Conservation (phyloP, 2,329 filamentous ascomycete species). For the Stachybotrys echinatus region DNA sequence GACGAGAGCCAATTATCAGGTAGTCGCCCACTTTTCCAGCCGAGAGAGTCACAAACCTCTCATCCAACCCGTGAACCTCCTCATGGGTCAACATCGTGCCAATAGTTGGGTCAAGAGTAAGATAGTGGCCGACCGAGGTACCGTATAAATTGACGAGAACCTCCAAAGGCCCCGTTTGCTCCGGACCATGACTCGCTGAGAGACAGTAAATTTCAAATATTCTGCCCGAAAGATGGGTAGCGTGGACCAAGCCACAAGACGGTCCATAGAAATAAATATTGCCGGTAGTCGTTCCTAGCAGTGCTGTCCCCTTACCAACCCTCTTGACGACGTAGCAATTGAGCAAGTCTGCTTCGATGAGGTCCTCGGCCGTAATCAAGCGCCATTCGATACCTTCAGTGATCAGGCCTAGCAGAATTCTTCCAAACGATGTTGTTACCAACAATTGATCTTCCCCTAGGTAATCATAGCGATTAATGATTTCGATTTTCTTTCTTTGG, state of each 20-base stretch:
- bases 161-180: constrained; percentile 13
- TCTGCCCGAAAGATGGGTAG: constrained; percentile 39
- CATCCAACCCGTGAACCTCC: constrained; percentile 33
- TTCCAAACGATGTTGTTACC: constrained; percentile 55
- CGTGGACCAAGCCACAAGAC: constrained; percentile 19
- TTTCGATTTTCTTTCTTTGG: constrained; percentile 23
- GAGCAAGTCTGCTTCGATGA: constrained; percentile 31
- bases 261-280: constrained; percentile 39
- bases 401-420: constrained; percentile 44
- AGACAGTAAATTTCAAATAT: constrained; percentile 46
- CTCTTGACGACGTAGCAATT: constrained; percentile 42
- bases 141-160: constrained; percentile 43
- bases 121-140: constrained; percentile 33
- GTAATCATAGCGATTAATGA: constrained; percentile 60
- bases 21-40: constrained; percentile 33
- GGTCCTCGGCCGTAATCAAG: constrained; percentile 30
- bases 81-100: constrained; percentile 19
- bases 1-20: constrained; percentile 51
- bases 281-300: constrained; percentile 45
- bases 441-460: constrained; percentile 48
- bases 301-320: constrained; percentile 29
- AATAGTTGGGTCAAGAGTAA: constrained; percentile 31
- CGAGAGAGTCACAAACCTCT: constrained; percentile 44
- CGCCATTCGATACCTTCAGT: constrained; percentile 31
- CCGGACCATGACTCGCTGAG: constrained; percentile 2